phyloP scores from a whole-genome alignment of 1,284 basidiomycete species.

The Apiotrichum veenhuisii region DNA sequence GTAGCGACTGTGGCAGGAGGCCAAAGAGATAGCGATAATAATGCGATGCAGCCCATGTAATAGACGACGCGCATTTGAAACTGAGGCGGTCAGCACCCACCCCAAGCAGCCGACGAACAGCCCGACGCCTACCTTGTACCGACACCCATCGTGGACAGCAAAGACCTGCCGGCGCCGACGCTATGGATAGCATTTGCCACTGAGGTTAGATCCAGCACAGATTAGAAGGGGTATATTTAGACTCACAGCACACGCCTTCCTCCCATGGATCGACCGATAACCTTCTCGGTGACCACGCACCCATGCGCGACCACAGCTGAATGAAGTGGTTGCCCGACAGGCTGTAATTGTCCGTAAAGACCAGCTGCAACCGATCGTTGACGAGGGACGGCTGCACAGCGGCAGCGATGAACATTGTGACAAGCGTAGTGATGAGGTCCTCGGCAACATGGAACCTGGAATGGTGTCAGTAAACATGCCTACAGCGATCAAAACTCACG shows the following conservation, averaged over 20 bases:
- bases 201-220: slow-evolving; percentile 2
- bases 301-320: slow-evolving; percentile 42
- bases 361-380: slow-evolving; percentile 33
- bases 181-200: slow-evolving; percentile 42
- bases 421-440: slow-evolving; percentile 43
- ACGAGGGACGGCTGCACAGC: slow-evolving; percentile 23
- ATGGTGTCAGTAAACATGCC: background rate
- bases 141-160: slow-evolving; percentile 29
- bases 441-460: slow-evolving; percentile 44
- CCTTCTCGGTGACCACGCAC: slow-evolving; percentile 38
- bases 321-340: slow-evolving; percentile 42
- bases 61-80: slow-evolving; percentile 35
- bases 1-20: slow-evolving; percentile 15
- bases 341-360: slow-evolving; percentile 37
- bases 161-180: slow-evolving; percentile 38
- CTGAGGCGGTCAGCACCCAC: slow-evolving; percentile 16
- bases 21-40: slow-evolving; percentile 45
- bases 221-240: no score
- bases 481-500: slow-evolving; percentile 24
- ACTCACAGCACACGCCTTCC: slow-evolving; percentile 37
- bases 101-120: slow-evolving; percentile 15
- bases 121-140: no score
- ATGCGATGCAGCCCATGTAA: slow-evolving; percentile 43
- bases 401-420: slow-evolving; percentile 33
- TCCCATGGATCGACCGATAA: slow-evolving; percentile 39